These are phyloP conservation scores for Raphidocelis subcapitata DNA, from an alignment of 139 green algal genomes.

Conservation along the genomic window DNA sequence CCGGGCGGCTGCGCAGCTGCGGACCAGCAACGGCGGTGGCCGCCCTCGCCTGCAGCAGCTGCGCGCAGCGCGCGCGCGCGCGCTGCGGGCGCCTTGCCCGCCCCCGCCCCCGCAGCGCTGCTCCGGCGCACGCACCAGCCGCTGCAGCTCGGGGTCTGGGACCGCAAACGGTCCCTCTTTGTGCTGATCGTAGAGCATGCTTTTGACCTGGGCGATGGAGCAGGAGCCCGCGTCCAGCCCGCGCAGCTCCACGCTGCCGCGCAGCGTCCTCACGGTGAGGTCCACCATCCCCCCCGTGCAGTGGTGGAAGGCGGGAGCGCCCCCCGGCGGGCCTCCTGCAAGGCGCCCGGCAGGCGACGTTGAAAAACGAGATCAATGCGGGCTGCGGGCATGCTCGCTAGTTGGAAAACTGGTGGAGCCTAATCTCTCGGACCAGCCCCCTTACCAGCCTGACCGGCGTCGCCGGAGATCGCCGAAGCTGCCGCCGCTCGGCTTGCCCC, in stretches of 20 bases:
- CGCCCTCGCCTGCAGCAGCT: not conserved
- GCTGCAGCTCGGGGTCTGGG: constrained; percentile 3
- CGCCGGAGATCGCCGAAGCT: too few relatives aligned
- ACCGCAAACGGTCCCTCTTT: not conserved
- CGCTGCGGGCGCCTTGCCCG: too few relatives aligned
- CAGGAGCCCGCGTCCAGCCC: not conserved
- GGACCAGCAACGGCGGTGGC: not conserved
- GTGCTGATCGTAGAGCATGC: constrained; percentile 12
- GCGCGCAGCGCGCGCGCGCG: not conserved
- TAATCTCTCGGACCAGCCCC: too few relatives aligned
- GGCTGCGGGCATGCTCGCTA: too few relatives aligned
- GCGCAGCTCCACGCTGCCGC: not conserved
- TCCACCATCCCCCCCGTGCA: constrained; percentile 8
- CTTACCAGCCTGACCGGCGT: too few relatives aligned
- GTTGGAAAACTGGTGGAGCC: too few relatives aligned
- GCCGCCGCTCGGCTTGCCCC: too few relatives aligned
- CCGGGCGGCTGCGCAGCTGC: not conserved
- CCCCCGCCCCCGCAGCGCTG: too few relatives aligned
- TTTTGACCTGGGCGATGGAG: constrained; percentile 1
- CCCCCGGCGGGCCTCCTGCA: too few relatives aligned
- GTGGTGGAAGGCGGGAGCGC: too few relatives aligned
- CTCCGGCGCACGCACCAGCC: constrained; percentile 15
- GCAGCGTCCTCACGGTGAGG: constrained; percentile 1
- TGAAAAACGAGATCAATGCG: not conserved
- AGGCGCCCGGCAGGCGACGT: too few relatives aligned